phyloP scores from a whole-genome alignment of 2,329 filamentous ascomycete species.

The Cadophora sp. region DNA sequence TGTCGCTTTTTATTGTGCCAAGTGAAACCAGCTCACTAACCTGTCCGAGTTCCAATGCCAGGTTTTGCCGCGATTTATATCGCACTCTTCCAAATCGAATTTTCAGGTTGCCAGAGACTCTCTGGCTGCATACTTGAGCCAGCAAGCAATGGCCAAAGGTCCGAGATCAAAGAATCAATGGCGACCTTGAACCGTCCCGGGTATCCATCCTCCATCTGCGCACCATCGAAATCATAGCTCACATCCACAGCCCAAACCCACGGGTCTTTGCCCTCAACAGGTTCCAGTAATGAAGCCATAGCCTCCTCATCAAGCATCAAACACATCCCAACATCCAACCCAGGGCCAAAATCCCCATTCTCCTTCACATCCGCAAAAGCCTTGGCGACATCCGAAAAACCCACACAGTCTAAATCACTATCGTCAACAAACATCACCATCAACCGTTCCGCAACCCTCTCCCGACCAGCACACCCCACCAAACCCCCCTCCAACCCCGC shows the following conservation, averaged over 20 bases:
- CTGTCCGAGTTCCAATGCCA: slow-evolving; percentile 8
- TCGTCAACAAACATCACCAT: slow-evolving; percentile 15
- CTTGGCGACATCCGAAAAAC: slow-evolving; percentile 12
- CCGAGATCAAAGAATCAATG: slow-evolving; percentile 10
- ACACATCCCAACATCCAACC: slow-evolving; percentile 18
- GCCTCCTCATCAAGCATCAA: slow-evolving; percentile 15
- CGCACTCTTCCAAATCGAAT: slow-evolving; percentile 16
- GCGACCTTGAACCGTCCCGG: slow-evolving; percentile 19
- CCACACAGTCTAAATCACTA: slow-evolving; percentile 11
- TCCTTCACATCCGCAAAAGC: slow-evolving; percentile 11
- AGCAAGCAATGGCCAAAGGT: slow-evolving; percentile 20
- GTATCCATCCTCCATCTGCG: slow-evolving; percentile 12
- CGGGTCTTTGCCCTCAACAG: slow-evolving; percentile 18
- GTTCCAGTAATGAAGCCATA: slow-evolving; percentile 14
- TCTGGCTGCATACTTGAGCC: slow-evolving; percentile 2
- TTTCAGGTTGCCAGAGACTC: slow-evolving; percentile 13
- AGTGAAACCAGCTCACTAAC: slow-evolving; percentile 8
- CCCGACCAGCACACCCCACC: slow-evolving; percentile 13
- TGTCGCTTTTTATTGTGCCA: slow-evolving; percentile 12
- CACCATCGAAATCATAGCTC: slow-evolving; percentile 6
- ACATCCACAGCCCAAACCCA: slow-evolving; percentile 25
- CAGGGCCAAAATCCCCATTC: slow-evolving; percentile 15
- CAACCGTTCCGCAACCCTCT: slow-evolving; percentile 14
- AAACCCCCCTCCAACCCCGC: slow-evolving; percentile 11
- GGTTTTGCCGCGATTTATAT: slow-evolving; percentile 9